Evolutionary conservation across 2,329 filamentous ascomycete genomes (phyloP), one percentile per base, ranked within the genome.

Genomic region (Fusarium torulosum): DNA sequence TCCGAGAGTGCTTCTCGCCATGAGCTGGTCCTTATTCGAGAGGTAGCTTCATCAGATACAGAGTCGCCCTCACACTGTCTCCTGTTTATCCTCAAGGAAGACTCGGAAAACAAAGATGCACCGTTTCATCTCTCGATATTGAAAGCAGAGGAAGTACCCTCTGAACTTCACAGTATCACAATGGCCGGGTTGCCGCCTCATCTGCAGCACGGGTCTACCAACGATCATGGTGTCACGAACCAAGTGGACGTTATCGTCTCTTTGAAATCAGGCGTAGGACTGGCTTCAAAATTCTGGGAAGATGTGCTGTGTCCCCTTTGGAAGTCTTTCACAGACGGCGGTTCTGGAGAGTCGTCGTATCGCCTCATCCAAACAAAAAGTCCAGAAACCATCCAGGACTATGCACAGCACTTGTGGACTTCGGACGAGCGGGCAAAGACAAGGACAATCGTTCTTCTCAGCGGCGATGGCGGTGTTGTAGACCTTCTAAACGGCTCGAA

Each of bases 401-500:
- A 96, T 53, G 86, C 90, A 0, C 71, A 67, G 4, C 44, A 69
- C 4, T 69, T 83, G 14, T 76, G 79, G 73, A 50, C 70, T 75
- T 38, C 72, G 77, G 21, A 79, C 6, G 42, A 57, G 54, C 78
- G 51, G 4, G 29, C 49, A 10, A 82, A 82, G 2, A 67, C 79
- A 7, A 69, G 63, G 52, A 89, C 89, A 0, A 83, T 97, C 25
- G 79, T 97, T 29, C 84, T 98, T 14, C 83, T 97, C 7, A 95
- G 91, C 47, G 95, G 95, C 8, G 95, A 98, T 76, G 95, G 95
- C 15, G 95, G 94, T 7, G 78, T 97, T 3, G 86, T 94, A 19
- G 95, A 98, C 71, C 82, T 96, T 2, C 82, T 97, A 60, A 96
- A 97, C 74, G 86, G 86, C 4, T 82, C 77, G 25, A 74, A 77